Base-by-base conservation (phyloP, 2,329 filamentous ascomycete genomes). In the Scytalidium sp. region DNA sequence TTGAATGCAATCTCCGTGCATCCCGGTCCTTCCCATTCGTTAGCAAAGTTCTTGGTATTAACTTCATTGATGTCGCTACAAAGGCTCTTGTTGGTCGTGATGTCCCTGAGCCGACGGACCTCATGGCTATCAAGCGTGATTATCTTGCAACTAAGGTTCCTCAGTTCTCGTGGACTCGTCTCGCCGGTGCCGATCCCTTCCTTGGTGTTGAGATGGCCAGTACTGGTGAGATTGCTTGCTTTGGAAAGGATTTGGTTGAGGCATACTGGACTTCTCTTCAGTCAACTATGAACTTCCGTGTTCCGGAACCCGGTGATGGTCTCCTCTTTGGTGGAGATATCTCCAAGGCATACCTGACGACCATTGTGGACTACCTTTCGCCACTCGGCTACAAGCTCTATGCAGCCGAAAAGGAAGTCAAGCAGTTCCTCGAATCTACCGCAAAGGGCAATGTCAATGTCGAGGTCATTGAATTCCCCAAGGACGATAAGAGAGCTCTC, bases 11-110 rank as follows among this genome's bases (percentile, higher is more conserved):
- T 72, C 84, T 97, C 55, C 93, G 93, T 69, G 94, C 93, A 50
- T 97, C 93, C 52, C 91, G 93, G 56, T 97, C 93, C 1, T 97
- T 97, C 85, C 93, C 94, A 66, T 97, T 97, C 71, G 91, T 96
- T 68, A 93, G 87, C 81, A 97, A 97, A 78, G 92, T 97, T 40
- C 84, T 97, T 49, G 93, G 93, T 56, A 88, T 84, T 64, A 97
- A 97, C 81, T 97, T 97, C 78, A 95, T 97, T 58, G 92, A 97
- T 59, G 84, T 93, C 55, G 94, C 94, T 47, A 96, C 92, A 66
- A 93, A 91, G 72, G 94, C 93, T 47, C 86, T 97, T 47, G 83
- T 95, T 50, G 90, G 88, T 66, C 85, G 88, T 67, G 78, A 93
- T 49, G 88, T 97, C 3, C 93, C 94, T 19, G 83, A 88, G 56